Conservation (phyloP, 208 protist species). For the Crithidia sp. region DNA sequence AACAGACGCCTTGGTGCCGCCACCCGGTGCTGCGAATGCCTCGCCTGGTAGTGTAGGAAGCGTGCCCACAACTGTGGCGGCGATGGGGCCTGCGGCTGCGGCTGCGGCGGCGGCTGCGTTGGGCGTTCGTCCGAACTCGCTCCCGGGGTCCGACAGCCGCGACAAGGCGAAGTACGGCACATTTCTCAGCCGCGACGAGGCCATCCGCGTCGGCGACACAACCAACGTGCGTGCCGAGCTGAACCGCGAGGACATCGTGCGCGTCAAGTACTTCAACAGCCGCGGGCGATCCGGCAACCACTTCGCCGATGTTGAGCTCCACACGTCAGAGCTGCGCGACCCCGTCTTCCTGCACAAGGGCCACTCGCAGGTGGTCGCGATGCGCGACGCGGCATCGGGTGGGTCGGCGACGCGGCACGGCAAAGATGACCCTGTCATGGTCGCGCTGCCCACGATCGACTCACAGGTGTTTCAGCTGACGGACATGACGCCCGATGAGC, state of each 20-base stretch:
- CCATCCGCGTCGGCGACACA: constrained; percentile 6
- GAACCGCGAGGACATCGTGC: constrained; percentile 55
- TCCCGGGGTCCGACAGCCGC: constrained; percentile 5
- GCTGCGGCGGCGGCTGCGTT: neutral
- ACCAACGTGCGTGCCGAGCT: constrained; percentile 31
- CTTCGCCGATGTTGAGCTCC: constrained; percentile 72
- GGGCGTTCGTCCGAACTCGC: constrained; percentile 2
- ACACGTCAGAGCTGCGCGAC: constrained; percentile 59
- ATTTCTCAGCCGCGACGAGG: constrained; percentile 32
- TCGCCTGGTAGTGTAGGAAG: too few relatives aligned
- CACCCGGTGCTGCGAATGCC: neutral
- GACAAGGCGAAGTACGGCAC: constrained; percentile 57
- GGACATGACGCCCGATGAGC: constrained; percentile 35
- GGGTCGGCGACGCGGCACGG: neutral
- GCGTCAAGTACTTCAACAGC: constrained; percentile 84
- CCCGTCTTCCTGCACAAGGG: constrained; percentile 67
- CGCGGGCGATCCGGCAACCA: constrained; percentile 53
- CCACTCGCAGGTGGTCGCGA: constrained; percentile 9
- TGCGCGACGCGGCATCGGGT: neutral
- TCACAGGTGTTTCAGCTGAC: constrained; percentile 20
- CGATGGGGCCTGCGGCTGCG: too few relatives aligned
- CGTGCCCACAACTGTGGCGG: too few relatives aligned
- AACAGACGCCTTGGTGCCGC: neutral
- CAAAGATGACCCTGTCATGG: neutral
- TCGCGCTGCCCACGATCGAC: constrained; percentile 13